Base-by-base conservation (phyloP, 331 rosid species). In the Malus hybrid region DNA sequence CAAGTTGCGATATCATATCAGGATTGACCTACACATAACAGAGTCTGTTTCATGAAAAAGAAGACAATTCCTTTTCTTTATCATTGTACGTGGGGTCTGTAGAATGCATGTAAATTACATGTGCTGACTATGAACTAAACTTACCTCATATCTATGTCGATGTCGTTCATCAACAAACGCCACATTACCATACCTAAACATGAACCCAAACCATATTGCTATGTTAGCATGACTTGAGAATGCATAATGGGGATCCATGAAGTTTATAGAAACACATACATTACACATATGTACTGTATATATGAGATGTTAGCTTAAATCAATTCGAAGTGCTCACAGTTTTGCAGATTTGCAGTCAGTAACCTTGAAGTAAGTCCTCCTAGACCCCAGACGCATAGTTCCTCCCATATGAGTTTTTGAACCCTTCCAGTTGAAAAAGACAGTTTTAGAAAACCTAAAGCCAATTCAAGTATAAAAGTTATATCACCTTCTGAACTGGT, bases 331-430 rank as follows among this genome's bases (percentile, higher is more conserved):
- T 80, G 82, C 88, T 82, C 66, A 85, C 88, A 85, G 39, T 67
- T 82, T 82, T 65, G 86, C 88, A 69, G 88, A 85, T 80, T 85
- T 85, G 84, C 84, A 82, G 77, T 80, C 84, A 65, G 76, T 52
- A 76, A 66, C 71, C 73, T 82, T 76, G 77, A 85, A 85, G 74
- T 76, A 85, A 54, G 88, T 85, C 66, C 82, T 85, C 80, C 88
- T 79, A 42, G 84, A 82, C 7, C 88, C 88, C 73, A 85, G 83
- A 42, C 88, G 82, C 88, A 85, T 85, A 67, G 88, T 85, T 69
- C 88, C 88, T 69, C 88, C 88, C 88, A 85, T 85, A 32, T 79
- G 88, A 57, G 88, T 85, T 79, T 82, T 85, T 15, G 88, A 85
- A 77, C 85, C 88, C 88, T 85, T 76, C 15, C 28, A 16, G 2